phyloP scores from a whole-genome alignment of 2,329 filamentous ascomycete genomes.

The Xylariomycetidae sp. region DNA sequence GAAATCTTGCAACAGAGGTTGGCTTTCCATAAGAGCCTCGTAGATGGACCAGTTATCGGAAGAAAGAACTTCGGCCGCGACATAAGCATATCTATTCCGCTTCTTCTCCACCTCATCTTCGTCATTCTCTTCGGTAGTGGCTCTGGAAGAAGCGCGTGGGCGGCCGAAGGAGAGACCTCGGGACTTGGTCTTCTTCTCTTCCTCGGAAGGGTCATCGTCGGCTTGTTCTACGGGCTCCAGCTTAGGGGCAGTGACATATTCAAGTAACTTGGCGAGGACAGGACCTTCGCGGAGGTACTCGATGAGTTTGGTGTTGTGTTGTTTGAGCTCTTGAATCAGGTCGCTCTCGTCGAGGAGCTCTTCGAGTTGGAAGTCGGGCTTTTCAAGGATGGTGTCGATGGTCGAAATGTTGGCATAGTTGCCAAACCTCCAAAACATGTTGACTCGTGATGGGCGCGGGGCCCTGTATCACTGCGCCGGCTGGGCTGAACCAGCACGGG shows the following conservation, averaged over 20 bases:
- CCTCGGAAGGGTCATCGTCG: constrained; percentile 43
- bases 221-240: constrained; percentile 52
- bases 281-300: constrained; percentile 89
- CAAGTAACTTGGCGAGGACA: constrained; percentile 77
- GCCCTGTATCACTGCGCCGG: constrained; percentile 20
- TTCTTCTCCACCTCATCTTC: constrained; percentile 82
- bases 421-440: constrained; percentile 99
- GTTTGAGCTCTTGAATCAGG: constrained; percentile 94
- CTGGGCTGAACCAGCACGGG: no score
- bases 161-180: constrained; percentile 41
- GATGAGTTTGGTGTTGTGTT: constrained; percentile 96
- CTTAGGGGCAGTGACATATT: constrained; percentile 84
- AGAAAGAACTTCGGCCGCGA: constrained; percentile 87
- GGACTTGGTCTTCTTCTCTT: constrained; percentile 36
- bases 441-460: constrained; percentile 36
- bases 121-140: constrained; percentile 44
- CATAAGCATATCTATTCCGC: constrained; percentile 88
- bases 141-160: constrained; percentile 48
- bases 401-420: constrained; percentile 96
- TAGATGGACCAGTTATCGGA: constrained; percentile 97
- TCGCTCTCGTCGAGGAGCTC: constrained; percentile 95
- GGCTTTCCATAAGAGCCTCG: constrained; percentile 85
- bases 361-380: constrained; percentile 91
- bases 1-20: constrained; percentile 72
- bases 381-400: constrained; percentile 95